phyloP scores from a whole-genome alignment of 371 early-diverging fungal species.

The Lichtheimia ornata region DNA sequence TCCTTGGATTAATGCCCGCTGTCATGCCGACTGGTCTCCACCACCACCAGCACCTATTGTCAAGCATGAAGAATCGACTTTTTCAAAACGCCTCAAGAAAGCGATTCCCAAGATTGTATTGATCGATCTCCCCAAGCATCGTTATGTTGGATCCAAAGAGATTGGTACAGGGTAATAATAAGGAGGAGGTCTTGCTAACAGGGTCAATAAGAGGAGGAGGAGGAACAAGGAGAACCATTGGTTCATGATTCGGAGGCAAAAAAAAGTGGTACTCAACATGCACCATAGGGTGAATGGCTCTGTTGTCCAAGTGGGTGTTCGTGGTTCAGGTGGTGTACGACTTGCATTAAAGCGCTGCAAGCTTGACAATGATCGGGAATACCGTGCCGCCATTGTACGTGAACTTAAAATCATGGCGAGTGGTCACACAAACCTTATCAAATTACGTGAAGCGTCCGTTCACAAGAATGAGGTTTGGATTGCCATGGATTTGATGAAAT shows the following conservation, averaged over 20 bases:
- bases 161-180: constrained; percentile 29
- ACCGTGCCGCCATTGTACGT: constrained; percentile 44
- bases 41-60: constrained; percentile 20
- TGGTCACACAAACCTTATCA: constrained; percentile 45
- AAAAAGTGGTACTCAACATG: background rate
- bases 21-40: constrained; percentile 18
- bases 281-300: constrained; percentile 23
- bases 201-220: background rate
- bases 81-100: constrained; percentile 28
- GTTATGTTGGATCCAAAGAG: constrained; percentile 28
- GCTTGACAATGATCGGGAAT: constrained; percentile 41
- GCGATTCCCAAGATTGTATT: constrained; percentile 26
- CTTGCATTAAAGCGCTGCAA: constrained; percentile 48
- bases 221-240: background rate
- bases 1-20: constrained; percentile 30
- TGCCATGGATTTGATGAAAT: constrained; percentile 53
- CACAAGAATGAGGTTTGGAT: constrained; percentile 48
- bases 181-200: background rate
- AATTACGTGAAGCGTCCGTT: constrained; percentile 37
- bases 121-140: constrained; percentile 17
- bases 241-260: background rate
- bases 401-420: constrained; percentile 51
- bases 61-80: constrained; percentile 20
- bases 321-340: constrained; percentile 13
- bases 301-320: constrained; percentile 24